Percentiles rank a stretch among this genome's conserved stretches.
Evolutionary conservation across 1,139 yeast species (phyloP).

Genomic region (Kluyveromyces sp.): DNA sequence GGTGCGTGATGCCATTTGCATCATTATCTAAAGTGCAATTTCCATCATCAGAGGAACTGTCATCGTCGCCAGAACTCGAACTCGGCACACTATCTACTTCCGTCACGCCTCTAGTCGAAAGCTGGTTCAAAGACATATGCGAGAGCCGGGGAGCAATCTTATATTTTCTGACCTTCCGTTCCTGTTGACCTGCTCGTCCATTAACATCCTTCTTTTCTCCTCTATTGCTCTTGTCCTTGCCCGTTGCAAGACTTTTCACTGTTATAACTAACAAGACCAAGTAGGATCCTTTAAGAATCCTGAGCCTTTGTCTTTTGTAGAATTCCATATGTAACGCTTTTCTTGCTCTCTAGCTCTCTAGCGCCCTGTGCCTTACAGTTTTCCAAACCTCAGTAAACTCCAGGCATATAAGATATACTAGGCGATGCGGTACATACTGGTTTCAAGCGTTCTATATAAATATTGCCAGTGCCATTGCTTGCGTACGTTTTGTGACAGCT

Average conservation of each 20-base stretch:
- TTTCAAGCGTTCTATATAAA: too few species aligned
- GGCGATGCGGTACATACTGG: too few species aligned
- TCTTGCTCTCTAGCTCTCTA: too few species aligned
- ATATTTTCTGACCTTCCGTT: conserved; percentile 3
- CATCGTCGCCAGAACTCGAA: conserved; percentile 4
- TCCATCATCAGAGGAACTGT: conserved; percentile 7
- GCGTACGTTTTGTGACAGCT: too few species aligned
- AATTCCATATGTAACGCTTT: conserved; percentile 6
- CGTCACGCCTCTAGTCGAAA: not conserved
- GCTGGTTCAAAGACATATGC: conserved; percentile 3
- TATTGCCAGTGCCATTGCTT: too few species aligned
- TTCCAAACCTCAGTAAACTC: too few species aligned
- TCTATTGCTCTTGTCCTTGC: conserved; percentile 7
- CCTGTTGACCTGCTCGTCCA: not conserved
- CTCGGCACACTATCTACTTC: conserved; percentile 2
- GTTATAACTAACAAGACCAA: conserved; percentile 22
- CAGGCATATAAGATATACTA: too few species aligned
- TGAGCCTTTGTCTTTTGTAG: conserved; percentile 23
- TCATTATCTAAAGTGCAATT: conserved; percentile 2
- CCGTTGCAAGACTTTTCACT: conserved; percentile 14
- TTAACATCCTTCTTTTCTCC: not conserved
- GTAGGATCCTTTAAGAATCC: conserved; percentile 25
- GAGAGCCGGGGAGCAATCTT: conserved; percentile 1
- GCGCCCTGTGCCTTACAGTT: too few species aligned
- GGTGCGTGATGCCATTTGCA: not conserved